phyloP scores from a whole-genome alignment of 305 asterid species.

The Euphrasia arctica region DNA sequence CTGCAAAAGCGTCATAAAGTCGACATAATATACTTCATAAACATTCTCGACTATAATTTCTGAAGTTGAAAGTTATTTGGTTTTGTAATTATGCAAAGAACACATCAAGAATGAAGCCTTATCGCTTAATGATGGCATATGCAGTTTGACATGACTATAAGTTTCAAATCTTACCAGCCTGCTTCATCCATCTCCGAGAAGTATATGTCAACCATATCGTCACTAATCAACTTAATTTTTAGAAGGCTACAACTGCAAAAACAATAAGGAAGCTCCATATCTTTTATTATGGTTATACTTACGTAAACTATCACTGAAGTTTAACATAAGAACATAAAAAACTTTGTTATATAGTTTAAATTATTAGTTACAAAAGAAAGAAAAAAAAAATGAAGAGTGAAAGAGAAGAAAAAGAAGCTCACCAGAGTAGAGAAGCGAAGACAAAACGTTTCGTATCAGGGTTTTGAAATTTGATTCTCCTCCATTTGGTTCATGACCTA shows the following conservation, averaged over 20 bases:
- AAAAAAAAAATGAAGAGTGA: too few relatives aligned
- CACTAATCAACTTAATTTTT: constrained; percentile 54
- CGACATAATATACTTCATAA: neutral
- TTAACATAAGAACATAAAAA: neutral
- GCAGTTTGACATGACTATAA: constrained; percentile 47
- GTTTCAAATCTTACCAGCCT: constrained; percentile 73
- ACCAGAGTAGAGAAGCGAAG: too few relatives aligned
- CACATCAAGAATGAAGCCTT: constrained; percentile 5
- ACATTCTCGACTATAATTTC: neutral
- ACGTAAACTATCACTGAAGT: neutral
- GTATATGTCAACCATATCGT: constrained; percentile 56
- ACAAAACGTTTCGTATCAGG: too few relatives aligned
- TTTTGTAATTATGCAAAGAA: neutral
- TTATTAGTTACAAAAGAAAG: neutral
- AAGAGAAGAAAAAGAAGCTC: too few relatives aligned
- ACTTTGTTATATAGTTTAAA: neutral
- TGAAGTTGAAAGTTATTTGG: neutral
- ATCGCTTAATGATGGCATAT: constrained; percentile 75
- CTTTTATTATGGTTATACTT: too few relatives aligned
- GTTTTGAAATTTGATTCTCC: too few relatives aligned
- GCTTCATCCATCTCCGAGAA: constrained; percentile 61
- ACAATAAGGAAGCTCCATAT: neutral
- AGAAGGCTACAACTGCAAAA: constrained; percentile 85
- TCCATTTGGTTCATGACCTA: too few relatives aligned
- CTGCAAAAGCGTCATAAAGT: neutral